phyloP scores from a whole-genome alignment of 2,329 filamentous ascomycete genomes.

The Grosmannia huntii region DNA sequence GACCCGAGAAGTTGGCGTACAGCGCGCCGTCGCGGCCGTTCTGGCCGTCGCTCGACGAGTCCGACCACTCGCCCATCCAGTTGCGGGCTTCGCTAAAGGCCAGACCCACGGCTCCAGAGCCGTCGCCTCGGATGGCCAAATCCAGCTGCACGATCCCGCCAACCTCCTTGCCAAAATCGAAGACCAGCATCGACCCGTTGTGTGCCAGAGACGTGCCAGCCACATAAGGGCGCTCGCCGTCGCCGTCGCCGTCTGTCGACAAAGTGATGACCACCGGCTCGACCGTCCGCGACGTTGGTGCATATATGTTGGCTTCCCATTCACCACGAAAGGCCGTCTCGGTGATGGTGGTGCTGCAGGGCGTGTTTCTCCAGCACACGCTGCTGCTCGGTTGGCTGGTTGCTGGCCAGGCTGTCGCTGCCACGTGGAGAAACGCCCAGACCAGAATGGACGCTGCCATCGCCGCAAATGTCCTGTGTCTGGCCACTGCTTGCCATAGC shows the following conservation, averaged over 20 bases:
- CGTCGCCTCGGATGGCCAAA: conserved; percentile 18
- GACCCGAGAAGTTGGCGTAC: conserved; percentile 23
- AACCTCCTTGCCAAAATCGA: conserved; percentile 47
- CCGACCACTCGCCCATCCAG: conserved; percentile 32
- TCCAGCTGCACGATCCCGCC: conserved; percentile 40
- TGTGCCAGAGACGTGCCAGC: conserved; percentile 13
- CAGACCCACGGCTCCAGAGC: conserved; percentile 26
- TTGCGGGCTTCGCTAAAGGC: conserved; percentile 35
- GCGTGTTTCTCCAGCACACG: conserved; percentile 40
- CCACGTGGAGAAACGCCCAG: background rate
- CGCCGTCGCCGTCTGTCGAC: conserved; percentile 4
- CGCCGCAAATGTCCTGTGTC: background rate
- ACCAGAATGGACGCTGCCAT: background rate
- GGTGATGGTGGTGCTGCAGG: conserved; percentile 33
- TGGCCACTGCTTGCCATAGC: background rate
- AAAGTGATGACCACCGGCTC: conserved; percentile 30
- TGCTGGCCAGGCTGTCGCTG: background rate
- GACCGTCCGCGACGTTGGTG: conserved; percentile 37
- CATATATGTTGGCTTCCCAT: conserved; percentile 47
- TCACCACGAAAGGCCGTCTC: conserved; percentile 38
- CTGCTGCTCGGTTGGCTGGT: background rate
- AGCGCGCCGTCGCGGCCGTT: conserved; percentile 33
- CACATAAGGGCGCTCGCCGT: no score
- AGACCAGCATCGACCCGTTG: conserved; percentile 40
- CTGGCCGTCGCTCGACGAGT: conserved; percentile 32